A percentile compares a stretch with the other conserved stretches of the same genome.
Evolutionary conservation across 2,329 filamentous ascomycete genomes (phyloP).

Genomic region (Plectosphaerella plurivora): DNA sequence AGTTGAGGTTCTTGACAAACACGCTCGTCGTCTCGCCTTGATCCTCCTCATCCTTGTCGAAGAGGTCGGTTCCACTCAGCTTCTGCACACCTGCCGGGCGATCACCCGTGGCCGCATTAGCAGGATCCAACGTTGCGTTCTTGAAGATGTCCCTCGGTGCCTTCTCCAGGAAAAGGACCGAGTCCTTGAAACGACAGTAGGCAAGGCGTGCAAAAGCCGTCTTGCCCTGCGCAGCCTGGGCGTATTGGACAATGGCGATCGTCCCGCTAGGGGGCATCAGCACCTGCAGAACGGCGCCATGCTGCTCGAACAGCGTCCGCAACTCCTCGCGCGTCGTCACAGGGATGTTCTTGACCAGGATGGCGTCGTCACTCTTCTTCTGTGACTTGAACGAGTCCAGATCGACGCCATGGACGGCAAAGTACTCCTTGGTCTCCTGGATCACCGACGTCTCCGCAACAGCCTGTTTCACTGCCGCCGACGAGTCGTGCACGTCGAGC

Average conservation of each 20-base stretch:
- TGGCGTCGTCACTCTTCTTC: constrained; percentile 78
- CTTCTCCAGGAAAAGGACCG: constrained; percentile 88
- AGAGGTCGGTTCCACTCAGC: constrained; percentile 63
- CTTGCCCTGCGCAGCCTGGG: constrained; percentile 72
- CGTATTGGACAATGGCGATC: constrained; percentile 89
- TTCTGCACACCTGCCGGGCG: constrained; percentile 49
- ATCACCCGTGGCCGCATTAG: constrained; percentile 1
- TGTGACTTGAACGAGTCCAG: constrained; percentile 85
- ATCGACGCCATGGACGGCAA: constrained; percentile 82
- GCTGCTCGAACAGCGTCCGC: constrained; percentile 76
- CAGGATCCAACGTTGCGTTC: neutral
- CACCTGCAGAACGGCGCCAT: constrained; percentile 74
- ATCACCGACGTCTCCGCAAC: constrained; percentile 95
- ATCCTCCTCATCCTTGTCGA: constrained; percentile 55
- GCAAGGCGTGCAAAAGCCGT: constrained; percentile 80
- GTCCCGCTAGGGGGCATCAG: constrained; percentile 91
- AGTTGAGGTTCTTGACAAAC: constrained; percentile 92
- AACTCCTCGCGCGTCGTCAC: constrained; percentile 77
- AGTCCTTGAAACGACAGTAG: constrained; percentile 87
- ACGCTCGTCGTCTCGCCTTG: constrained; percentile 70
- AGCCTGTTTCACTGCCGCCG: constrained; percentile 93
- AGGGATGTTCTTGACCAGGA: constrained; percentile 93
- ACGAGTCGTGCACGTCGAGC: constrained; percentile 90
- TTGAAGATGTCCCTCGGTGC: constrained; percentile 79
- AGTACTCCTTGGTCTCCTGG: constrained; percentile 92